Percentiles rank a stretch among this genome's conserved stretches.
Evolutionary conservation across 345 rosid species (phyloP).

Genomic region (Gossypium rotundifolium): DNA sequence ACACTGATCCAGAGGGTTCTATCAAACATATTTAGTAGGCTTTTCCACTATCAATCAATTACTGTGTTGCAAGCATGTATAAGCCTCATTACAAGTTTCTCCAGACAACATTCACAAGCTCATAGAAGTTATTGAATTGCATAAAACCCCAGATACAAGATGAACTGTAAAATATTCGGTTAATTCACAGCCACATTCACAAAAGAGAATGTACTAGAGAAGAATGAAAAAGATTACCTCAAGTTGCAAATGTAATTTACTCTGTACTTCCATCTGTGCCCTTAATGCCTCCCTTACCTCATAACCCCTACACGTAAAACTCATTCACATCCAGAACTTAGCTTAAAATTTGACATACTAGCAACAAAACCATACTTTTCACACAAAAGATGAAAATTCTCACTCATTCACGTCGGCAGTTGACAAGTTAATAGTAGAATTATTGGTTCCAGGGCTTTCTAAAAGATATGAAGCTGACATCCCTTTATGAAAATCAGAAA

Average conservation of each 20-base stretch:
- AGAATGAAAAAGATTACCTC: constrained; percentile 37
- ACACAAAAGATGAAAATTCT: constrained; percentile 19
- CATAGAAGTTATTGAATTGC: not conserved
- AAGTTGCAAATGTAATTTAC: constrained; percentile 71
- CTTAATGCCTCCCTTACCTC: constrained; percentile 69
- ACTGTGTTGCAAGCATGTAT: not conserved
- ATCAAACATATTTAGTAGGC: not conserved
- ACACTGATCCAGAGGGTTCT: not conserved
- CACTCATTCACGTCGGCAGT: constrained; percentile 64
- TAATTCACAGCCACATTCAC: not conserved
- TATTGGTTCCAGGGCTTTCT: constrained; percentile 33
- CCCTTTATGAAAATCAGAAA: constrained; percentile 20
- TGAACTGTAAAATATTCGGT: not conserved
- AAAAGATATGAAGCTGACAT: constrained; percentile 45
- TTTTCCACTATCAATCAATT: not conserved
- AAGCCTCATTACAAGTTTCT: not conserved
- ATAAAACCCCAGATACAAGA: not conserved
- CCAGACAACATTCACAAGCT: not conserved
- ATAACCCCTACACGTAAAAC: constrained; percentile 37
- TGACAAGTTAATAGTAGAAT: constrained; percentile 35
- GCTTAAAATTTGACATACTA: not conserved
- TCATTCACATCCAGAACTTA: constrained; percentile 11
- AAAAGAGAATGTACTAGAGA: not conserved
- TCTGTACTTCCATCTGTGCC: constrained; percentile 81
- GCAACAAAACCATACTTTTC: constrained; percentile 3